Evolutionary conservation across 345 rosid genomes (phyloP).

Genomic region (Murraya koenigii): DNA sequence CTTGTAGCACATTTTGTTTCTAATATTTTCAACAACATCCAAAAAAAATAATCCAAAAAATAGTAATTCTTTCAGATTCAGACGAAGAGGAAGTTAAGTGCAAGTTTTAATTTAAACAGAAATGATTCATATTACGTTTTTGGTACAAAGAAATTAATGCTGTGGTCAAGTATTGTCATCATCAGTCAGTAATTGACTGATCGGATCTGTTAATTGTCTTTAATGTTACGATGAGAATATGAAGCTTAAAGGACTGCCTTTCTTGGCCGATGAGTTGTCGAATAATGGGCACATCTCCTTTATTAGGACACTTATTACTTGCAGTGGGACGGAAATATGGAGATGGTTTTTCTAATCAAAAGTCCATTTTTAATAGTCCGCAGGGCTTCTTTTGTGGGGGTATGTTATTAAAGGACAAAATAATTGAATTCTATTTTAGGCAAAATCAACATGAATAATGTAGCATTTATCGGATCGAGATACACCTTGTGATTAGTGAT

Average conservation of each 20-base stretch:
- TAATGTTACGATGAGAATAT: neutral
- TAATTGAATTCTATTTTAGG: neutral
- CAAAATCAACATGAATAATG: neutral
- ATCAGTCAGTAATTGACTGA: neutral
- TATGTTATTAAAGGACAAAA: constrained; percentile 9
- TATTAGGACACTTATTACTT: constrained; percentile 18
- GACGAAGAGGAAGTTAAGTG: neutral
- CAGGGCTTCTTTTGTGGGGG: constrained; percentile 22
- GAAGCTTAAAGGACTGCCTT: constrained; percentile 21
- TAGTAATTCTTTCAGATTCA: neutral
- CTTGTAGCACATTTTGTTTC: constrained; percentile 10
- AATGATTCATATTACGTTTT: too few relatives aligned
- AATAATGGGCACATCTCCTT: constrained; percentile 22
- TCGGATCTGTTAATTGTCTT: neutral
- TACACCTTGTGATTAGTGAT: too few relatives aligned
- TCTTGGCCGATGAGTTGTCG: constrained; percentile 35
- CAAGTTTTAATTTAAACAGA: neutral
- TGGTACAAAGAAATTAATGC: too few relatives aligned
- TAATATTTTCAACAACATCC: constrained; percentile 12
- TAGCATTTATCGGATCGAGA: neutral
- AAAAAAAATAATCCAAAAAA: neutral
- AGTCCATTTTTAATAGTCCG: constrained; percentile 7
- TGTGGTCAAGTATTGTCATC: neutral
- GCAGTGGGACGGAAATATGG: constrained; percentile 15
- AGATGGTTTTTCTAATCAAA: constrained; percentile 24